Evolutionary conservation across 225 moss, liverwort and hornwort species (phyloP), one percentile per base, ranked within the genome.

Genomic region (Rhytidiadelphus loreus): DNA sequence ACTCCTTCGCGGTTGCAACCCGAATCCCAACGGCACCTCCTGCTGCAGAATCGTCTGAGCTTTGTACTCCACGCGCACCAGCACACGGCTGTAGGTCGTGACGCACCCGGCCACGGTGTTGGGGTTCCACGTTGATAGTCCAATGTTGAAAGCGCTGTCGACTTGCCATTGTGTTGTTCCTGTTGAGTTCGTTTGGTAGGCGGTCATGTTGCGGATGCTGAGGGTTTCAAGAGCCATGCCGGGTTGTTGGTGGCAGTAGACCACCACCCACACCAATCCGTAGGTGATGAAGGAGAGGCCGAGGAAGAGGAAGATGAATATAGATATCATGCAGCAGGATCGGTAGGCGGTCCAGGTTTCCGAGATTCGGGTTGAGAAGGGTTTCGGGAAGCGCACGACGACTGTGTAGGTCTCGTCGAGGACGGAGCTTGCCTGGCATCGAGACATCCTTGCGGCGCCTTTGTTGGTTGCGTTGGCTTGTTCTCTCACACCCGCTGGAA

Each of bases 251-350:
- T 84, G 77, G 55, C 91, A 88, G 55, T 16, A 23, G 28, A 16
- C 3, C 52, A 39, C 9, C 30, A 82, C 25, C 68, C 29, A 69
- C 12, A 5, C 2, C 52, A 69, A 69, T 52, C 61, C 70, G 9
- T 14, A 61, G 35, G 2, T 0, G 30, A 78, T 0, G 63, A 83
- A 83, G 6, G 0, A 0, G 12, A 46, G 0, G 24, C 17, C 19
- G 5, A 77, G 7, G 2, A 16, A 0, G 21, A 82, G 0, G 41
- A 89, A 29, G 39, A 4, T 3, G 29, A 0, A 0, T 16, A 16
- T 7, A 12, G 3, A 7, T 18, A 24, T 13, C 3, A 0, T 0
- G 56, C 55, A 86, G 11, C 1, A 43, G 16, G 11, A 1, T 57
- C 2, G 13, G 28, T 13, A 21, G 8, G 10, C 1, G 15, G 28